Evolutionary conservation across 345 rosid species (phyloP).

Genomic region (Lenwebbia sp.): DNA sequence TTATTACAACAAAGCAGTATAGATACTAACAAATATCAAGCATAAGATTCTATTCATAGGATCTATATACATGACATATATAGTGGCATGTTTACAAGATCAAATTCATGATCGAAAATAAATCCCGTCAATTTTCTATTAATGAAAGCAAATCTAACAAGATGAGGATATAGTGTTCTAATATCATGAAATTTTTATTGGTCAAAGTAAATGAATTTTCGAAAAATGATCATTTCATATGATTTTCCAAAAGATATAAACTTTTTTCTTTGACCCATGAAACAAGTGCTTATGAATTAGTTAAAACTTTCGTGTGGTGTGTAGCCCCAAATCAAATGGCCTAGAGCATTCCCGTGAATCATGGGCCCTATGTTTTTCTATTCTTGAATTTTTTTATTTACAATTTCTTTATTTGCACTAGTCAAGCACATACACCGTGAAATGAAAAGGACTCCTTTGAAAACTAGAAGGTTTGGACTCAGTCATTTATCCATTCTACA

Average conservation of each 20-base stretch:
- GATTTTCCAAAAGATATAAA: not conserved
- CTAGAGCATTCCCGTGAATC: not conserved
- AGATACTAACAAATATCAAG: not conserved
- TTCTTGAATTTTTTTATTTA: too few relatives aligned
- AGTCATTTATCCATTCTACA: not conserved
- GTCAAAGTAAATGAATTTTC: not conserved
- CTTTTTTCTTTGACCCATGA: not conserved
- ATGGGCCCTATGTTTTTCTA: not conserved
- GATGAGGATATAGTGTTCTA: not conserved
- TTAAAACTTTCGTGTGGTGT: not conserved
- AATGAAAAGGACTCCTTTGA: not conserved
- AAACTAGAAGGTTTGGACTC: not conserved
- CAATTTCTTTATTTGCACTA: not conserved
- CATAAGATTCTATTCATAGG: not conserved
- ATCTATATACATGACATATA: too few relatives aligned
- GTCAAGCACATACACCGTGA: not conserved
- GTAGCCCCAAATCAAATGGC: not conserved
- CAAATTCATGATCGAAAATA: too few relatives aligned
- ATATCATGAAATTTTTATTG: too few relatives aligned
- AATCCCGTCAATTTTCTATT: not conserved
- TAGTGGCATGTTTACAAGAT: too few relatives aligned
- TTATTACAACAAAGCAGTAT: too few relatives aligned
- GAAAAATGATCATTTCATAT: not conserved
- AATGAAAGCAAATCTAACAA: not conserved
- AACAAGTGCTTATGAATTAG: not conserved